These are phyloP conservation scores for Termitomyces bulborhizus DNA, from an alignment of 768 basidiomycete species.

Conservation along the genomic window DNA sequence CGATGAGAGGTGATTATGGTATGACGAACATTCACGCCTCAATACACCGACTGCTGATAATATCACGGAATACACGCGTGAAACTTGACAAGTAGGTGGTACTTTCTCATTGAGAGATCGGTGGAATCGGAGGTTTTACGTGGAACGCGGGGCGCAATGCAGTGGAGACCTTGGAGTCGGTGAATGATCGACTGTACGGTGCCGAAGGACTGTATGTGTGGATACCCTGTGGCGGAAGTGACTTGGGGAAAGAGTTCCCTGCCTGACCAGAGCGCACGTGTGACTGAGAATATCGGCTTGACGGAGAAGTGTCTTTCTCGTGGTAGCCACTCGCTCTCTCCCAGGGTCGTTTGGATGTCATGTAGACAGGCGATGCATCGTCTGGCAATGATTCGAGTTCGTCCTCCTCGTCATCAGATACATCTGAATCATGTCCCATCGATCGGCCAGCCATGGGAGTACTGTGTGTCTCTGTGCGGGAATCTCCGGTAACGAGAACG, in stretches of 20 bases:
- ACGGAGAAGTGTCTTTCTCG: background rate
- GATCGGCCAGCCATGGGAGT: slow-evolving; percentile 17
- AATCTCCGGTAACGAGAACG: slow-evolving; percentile 12
- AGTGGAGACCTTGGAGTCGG: slow-evolving; percentile 27
- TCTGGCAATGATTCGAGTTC: slow-evolving; percentile 16
- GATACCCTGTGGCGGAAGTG: slow-evolving; percentile 12
- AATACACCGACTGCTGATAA: background rate
- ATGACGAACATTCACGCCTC: too few species aligned
- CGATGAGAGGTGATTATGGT: background rate
- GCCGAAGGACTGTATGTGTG: slow-evolving; percentile 24
- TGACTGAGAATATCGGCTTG: slow-evolving; percentile 10
- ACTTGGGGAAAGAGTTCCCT: slow-evolving; percentile 11
- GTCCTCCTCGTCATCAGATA: slow-evolving; percentile 21
- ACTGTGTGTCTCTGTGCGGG: slow-evolving; percentile 1
- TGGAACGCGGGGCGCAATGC: slow-evolving; percentile 28
- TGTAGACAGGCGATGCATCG: slow-evolving; percentile 4
- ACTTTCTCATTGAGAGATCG: background rate
- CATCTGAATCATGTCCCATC: slow-evolving; percentile 22
- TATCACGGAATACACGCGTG: too few species aligned
- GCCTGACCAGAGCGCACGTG: slow-evolving; percentile 14
- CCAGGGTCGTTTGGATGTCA: slow-evolving; percentile 1
- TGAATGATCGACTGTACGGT: slow-evolving; percentile 23
- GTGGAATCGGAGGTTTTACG: background rate
- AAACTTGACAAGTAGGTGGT: too few species aligned
- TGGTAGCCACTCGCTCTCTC: background rate